phyloP scores from a whole-genome alignment of 371 early-diverging fungal genomes.

The Syncephalis fuscata region DNA sequence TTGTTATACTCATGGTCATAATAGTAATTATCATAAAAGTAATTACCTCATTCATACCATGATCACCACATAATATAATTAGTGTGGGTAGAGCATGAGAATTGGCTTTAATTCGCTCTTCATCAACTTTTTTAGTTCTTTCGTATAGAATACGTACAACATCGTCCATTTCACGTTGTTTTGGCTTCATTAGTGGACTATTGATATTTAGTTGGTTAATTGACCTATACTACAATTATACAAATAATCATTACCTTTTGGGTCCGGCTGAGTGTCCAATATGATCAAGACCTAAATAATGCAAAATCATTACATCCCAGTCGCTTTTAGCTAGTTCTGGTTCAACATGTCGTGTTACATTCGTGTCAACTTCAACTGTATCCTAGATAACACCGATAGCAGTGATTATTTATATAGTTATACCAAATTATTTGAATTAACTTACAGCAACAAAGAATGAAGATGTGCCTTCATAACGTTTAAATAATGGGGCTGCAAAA shows the following conservation, averaged over 20 bases:
- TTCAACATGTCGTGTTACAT: slow-evolving; percentile 62
- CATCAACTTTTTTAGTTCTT: slow-evolving; percentile 23
- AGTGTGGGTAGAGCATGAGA: slow-evolving; percentile 45
- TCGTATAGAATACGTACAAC: slow-evolving; percentile 35
- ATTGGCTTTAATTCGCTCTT: slow-evolving; percentile 13
- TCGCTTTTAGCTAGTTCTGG: slow-evolving; percentile 30
- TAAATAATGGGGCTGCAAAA: slow-evolving; percentile 53
- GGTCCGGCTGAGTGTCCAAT: slow-evolving; percentile 89
- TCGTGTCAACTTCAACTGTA: slow-evolving; percentile 57
- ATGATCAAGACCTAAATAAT: slow-evolving; percentile 92
- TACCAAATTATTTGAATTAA: background rate
- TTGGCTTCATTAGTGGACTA: slow-evolving; percentile 54
- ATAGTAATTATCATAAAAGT: slow-evolving; percentile 11
- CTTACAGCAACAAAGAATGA: slow-evolving; percentile 60
- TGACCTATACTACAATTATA: background rate
- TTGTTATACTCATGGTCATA: no score
- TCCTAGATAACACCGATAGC: slow-evolving; percentile 21
- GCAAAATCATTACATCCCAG: slow-evolving; percentile 80
- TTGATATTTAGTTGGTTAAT: background rate
- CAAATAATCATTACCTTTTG: slow-evolving; percentile 13
- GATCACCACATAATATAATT: slow-evolving; percentile 93
- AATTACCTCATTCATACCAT: slow-evolving; percentile 94
- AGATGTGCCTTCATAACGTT: slow-evolving; percentile 50
- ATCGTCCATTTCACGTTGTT: slow-evolving; percentile 64
- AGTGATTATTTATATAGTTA: background rate